phyloP scores from a whole-genome alignment of 306 rosid genomes.

The Acacia confusa region DNA sequence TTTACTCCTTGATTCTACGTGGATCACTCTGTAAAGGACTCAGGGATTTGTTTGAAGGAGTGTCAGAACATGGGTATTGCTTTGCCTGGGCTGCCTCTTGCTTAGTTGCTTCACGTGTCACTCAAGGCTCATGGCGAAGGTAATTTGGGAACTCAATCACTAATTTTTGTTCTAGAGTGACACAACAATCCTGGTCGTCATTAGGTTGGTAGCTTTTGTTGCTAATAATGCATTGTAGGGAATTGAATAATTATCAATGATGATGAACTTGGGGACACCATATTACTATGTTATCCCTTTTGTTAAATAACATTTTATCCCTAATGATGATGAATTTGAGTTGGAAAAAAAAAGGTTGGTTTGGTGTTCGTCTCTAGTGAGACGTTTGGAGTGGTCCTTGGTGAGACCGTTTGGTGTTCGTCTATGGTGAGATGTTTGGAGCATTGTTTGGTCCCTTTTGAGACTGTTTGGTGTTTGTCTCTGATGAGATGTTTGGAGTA shows the following conservation, averaged over 20 bases:
- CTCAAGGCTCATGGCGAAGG: slow-evolving; percentile 87
- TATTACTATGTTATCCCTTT: background rate
- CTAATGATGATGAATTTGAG: no score
- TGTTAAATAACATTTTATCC: no score
- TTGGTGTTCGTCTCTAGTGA: no score
- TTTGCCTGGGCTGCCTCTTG: slow-evolving; percentile 81
- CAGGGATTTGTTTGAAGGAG: slow-evolving; percentile 88
- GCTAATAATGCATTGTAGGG: background rate
- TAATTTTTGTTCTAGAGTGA: slow-evolving; percentile 71
- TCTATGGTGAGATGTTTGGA: no score
- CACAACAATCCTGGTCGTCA: slow-evolving; percentile 69
- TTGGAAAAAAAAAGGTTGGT: no score
- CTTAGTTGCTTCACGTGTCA: slow-evolving; percentile 79
- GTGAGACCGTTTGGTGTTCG: no score
- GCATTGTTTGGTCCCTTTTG: no score
- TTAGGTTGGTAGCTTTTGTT: slow-evolving; percentile 23
- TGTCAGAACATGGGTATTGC: slow-evolving; percentile 79
- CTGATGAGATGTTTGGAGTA: no score
- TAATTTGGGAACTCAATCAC: slow-evolving; percentile 73
- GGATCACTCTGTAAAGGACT: slow-evolving; percentile 82
- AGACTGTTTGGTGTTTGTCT: no score
- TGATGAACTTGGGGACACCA: background rate
- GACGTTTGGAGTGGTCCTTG: no score
- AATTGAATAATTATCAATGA: background rate
- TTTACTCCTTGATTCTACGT: slow-evolving; percentile 79